Percentiles rank a stretch among this genome's conserved stretches.
Conservation (phyloP, 306 rosid species). For the Prunus dulcis region DNA sequence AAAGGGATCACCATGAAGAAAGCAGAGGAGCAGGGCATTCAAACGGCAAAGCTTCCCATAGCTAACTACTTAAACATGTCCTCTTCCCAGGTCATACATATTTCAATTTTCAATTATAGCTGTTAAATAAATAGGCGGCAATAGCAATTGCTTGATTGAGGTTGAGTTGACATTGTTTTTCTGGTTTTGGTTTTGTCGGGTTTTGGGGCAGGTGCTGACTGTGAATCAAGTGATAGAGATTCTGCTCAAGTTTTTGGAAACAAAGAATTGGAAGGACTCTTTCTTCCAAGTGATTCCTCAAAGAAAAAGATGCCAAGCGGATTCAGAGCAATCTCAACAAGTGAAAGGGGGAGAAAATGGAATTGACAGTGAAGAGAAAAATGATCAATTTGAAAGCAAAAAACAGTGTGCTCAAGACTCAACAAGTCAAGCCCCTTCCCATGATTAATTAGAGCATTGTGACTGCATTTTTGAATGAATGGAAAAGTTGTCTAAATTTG, state of each 20-base stretch:
- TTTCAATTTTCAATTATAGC: too few relatives aligned
- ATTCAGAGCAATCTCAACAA: slow-evolving; percentile 33
- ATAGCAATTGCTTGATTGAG: background rate
- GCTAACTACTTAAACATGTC: slow-evolving; percentile 79
- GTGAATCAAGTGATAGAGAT: slow-evolving; percentile 84
- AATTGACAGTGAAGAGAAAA: slow-evolving; percentile 24
- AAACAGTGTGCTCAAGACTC: slow-evolving; percentile 23
- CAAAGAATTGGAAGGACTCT: slow-evolving; percentile 75
- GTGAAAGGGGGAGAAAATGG: slow-evolving; percentile 26
- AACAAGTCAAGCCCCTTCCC: slow-evolving; percentile 14
- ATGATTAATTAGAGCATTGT: slow-evolving; percentile 2
- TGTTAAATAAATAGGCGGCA: too few relatives aligned
- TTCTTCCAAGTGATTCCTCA: slow-evolving; percentile 86
- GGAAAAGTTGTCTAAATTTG: background rate
- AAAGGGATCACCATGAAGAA: slow-evolving; percentile 89
- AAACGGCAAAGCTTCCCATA: slow-evolving; percentile 86
- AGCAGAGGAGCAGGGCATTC: slow-evolving; percentile 87
- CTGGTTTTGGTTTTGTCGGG: background rate
- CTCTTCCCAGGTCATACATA: slow-evolving; percentile 70
- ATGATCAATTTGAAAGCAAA: slow-evolving; percentile 21
- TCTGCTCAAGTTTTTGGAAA: slow-evolving; percentile 69
- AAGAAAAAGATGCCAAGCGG: slow-evolving; percentile 64
- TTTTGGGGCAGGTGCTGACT: slow-evolving; percentile 70
- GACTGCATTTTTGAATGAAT: background rate
- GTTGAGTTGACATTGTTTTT: background rate